These are phyloP conservation scores for Detonula confervacea DNA, from an alignment of 352 stramenopile genomes.

Conservation along the genomic window DNA sequence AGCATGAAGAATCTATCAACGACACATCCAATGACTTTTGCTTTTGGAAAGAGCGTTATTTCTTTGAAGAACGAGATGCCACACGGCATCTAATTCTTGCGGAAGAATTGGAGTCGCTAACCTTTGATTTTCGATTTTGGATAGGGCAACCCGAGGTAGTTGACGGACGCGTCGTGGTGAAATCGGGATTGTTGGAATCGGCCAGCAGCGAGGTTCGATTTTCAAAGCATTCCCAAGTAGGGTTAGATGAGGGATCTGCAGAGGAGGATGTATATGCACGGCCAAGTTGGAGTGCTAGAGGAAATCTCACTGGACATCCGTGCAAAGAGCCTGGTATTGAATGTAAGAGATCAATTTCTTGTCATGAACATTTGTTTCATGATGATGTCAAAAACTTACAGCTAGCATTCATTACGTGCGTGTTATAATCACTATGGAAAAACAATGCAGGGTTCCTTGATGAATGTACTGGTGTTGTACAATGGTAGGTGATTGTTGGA, in stretches of 20 bases:
- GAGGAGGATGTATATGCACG: conserved; percentile 6
- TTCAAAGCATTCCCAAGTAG: background rate
- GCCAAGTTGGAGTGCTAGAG: background rate
- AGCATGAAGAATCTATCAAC: too few species aligned
- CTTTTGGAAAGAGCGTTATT: conserved; percentile 45
- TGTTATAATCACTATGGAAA: too few species aligned
- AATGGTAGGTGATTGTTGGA: too few species aligned
- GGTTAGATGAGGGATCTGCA: background rate
- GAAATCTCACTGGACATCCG: conserved; percentile 26
- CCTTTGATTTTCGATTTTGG: conserved; percentile 51
- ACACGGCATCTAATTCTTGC: conserved; percentile 14
- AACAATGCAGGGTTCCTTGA: conserved; percentile 50
- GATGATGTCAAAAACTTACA: too few species aligned
- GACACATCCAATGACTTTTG: background rate
- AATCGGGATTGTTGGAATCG: conserved; percentile 29
- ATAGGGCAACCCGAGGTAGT: conserved; percentile 27
- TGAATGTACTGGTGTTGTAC: conserved; percentile 8
- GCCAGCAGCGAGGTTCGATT: conserved; percentile 36
- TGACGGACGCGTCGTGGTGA: conserved; percentile 17
- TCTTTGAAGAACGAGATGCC: conserved; percentile 32
- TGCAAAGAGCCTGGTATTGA: conserved; percentile 38
- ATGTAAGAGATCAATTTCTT: conserved; percentile 22
- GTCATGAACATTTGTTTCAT: background rate
- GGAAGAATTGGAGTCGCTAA: conserved; percentile 27
- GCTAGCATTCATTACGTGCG: too few species aligned